Conservation (phyloP, 1,284 basidiomycete genomes). For the Bondarzewia mesenterica region DNA sequence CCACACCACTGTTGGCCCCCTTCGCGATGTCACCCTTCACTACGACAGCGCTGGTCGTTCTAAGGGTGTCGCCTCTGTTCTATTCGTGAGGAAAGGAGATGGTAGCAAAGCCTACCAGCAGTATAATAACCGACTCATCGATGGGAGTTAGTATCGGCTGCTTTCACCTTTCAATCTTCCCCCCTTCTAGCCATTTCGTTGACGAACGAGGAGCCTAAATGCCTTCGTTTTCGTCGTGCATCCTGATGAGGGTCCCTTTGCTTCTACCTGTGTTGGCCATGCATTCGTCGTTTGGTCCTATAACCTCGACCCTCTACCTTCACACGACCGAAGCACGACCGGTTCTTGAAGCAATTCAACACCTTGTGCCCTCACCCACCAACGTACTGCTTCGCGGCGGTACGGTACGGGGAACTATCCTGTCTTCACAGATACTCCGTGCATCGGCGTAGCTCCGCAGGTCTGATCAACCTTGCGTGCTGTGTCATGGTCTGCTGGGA, state of each 20-base stretch:
- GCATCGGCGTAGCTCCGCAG: conserved; percentile 11
- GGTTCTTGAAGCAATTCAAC: too few relatives aligned
- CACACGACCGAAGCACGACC: neutral
- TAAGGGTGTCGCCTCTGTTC: conserved; percentile 84
- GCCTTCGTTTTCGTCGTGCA: conserved; percentile 2
- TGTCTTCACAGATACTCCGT: conserved; percentile 3
- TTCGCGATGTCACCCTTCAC: conserved; percentile 77
- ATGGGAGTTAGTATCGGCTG: conserved; percentile 95
- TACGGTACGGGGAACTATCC: neutral
- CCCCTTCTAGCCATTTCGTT: conserved; percentile 17
- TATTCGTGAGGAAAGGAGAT: conserved; percentile 84
- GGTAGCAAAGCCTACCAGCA: conserved; percentile 87
- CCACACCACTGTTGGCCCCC: conserved; percentile 82
- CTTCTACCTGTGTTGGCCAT: neutral
- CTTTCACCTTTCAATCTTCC: conserved; percentile 30
- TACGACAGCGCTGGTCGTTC: conserved; percentile 84
- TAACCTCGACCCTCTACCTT: neutral
- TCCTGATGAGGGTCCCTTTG: neutral
- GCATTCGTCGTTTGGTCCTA: neutral
- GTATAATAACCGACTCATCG: conserved; percentile 98
- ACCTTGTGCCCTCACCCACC: neutral
- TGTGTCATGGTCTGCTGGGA: neutral
- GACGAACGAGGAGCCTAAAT: conserved; percentile 6
- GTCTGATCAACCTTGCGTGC: conserved; percentile 31
- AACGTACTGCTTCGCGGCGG: neutral